Evolutionary conservation across 768 basidiomycete genomes (phyloP).

Genomic region (Collybia mongolica): DNA sequence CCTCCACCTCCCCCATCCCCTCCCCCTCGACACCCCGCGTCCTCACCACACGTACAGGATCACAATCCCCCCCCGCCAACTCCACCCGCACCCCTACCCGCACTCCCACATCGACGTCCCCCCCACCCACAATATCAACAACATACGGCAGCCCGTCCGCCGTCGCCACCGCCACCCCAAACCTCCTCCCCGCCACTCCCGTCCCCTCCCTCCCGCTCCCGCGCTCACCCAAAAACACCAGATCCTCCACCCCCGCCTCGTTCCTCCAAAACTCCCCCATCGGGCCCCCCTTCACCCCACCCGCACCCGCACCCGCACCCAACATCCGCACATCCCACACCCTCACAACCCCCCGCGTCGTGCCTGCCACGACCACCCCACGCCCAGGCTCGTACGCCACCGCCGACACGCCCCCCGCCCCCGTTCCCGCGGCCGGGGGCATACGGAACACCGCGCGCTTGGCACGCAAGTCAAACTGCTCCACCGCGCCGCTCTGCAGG

Average conservation of each 20-base stretch:
- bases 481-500: conserved; percentile 53
- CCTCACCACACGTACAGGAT: conserved; percentile 47
- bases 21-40: conserved; percentile 16
- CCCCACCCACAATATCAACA: conserved; percentile 27
- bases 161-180: conserved; percentile 47
- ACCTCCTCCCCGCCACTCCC: conserved; percentile 12
- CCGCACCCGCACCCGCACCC: neutral
- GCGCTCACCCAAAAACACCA: conserved; percentile 29
- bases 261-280: conserved; percentile 38
- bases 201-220: neutral
- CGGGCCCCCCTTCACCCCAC: neutral
- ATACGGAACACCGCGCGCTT: conserved; percentile 27
- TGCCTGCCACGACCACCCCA: conserved; percentile 58
- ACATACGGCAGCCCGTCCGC: conserved; percentile 63
- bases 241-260: conserved; percentile 47
- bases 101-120: conserved; percentile 20
- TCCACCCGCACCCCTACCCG: conserved; percentile 47
- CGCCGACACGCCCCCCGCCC: conserved; percentile 33
- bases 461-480: conserved; percentile 54
- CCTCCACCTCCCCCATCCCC: conserved; percentile 21
- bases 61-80: conserved; percentile 60
- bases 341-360: conserved; percentile 49
- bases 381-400: conserved; percentile 41
- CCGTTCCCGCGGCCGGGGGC: conserved; percentile 13
- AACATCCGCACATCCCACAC: conserved; percentile 48